Percentiles rank a stretch among this genome's conserved stretches.
These are phyloP conservation scores for Pythium diclinum DNA, from an alignment of 352 stramenopile genomes.

Conservation along the genomic window DNA sequence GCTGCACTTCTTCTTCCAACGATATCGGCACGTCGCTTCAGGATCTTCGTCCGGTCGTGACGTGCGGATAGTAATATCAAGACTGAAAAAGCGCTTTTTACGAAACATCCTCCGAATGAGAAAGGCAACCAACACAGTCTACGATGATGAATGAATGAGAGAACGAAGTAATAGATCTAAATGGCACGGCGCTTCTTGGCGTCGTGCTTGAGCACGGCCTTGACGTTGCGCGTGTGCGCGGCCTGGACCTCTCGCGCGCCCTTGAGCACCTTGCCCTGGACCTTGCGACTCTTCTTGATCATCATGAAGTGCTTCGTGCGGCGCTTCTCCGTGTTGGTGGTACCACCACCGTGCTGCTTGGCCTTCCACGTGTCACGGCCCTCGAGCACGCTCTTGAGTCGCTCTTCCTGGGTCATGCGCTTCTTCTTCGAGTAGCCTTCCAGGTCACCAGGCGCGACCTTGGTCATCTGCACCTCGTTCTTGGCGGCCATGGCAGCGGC, in stretches of 20 bases:
- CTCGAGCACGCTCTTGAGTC: slow-evolving; percentile 78
- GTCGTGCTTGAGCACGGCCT: slow-evolving; percentile 83
- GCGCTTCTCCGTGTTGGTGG: slow-evolving; percentile 97
- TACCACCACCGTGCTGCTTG: slow-evolving; percentile 92
- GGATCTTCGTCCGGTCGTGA: not conserved
- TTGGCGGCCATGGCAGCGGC: slow-evolving; percentile 29
- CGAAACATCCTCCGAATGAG: not conserved
- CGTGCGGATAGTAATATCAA: slow-evolving; percentile 18
- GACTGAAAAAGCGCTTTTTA: slow-evolving; percentile 15
- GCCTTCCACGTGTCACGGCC: slow-evolving; percentile 91
- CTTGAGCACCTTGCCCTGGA: slow-evolving; percentile 88
- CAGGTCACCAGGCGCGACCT: slow-evolving; percentile 76
- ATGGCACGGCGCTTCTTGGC: slow-evolving; percentile 64
- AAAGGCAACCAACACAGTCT: slow-evolving; percentile 1
- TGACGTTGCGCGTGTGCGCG: slow-evolving; percentile 70
- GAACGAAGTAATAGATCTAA: slow-evolving; percentile 9
- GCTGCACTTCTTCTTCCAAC: not conserved
- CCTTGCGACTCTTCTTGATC: slow-evolving; percentile 93
- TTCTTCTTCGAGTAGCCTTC: slow-evolving; percentile 90
- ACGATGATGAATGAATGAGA: not conserved
- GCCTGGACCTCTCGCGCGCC: slow-evolving; percentile 83
- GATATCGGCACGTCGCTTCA: slow-evolving; percentile 17
- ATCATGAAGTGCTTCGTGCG: slow-evolving; percentile 98
- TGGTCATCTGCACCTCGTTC: slow-evolving; percentile 45
- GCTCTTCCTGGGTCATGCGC: slow-evolving; percentile 83